Conservation (phyloP, 306 rosid genomes). For the Acacia acuminata region DNA sequence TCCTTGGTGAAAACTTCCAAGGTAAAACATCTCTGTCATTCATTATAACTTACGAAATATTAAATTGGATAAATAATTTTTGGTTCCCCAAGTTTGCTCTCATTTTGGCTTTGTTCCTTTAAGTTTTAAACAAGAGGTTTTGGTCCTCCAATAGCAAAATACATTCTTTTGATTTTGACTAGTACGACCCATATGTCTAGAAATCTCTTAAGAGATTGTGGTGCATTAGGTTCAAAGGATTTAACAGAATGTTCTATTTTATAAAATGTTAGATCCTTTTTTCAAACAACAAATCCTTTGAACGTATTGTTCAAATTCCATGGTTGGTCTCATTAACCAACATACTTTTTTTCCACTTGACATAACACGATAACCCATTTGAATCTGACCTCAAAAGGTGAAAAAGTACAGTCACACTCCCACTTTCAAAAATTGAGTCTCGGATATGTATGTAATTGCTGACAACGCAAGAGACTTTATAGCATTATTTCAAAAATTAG, state of each 20-base stretch:
- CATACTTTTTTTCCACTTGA: not conserved
- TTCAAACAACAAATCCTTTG: not conserved
- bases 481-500: not conserved
- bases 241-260: not conserved
- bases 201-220: not conserved
- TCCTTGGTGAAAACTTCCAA: too few species aligned
- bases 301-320: not conserved
- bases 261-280: too few species aligned
- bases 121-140: too few species aligned
- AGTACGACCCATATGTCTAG: not conserved
- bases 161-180: too few species aligned
- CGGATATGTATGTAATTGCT: not conserved
- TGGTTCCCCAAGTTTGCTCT: too few species aligned
- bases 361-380: not conserved
- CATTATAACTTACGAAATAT: too few species aligned
- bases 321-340: not conserved
- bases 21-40: too few species aligned
- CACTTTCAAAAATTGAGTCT: not conserved
- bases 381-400: not conserved
- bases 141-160: too few species aligned
- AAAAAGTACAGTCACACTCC: not conserved
- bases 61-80: too few species aligned
- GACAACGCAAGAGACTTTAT: not conserved
- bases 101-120: too few species aligned
- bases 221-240: not conserved